A percentile compares a stretch with the other conserved stretches of the same genome.
phyloP scores from a whole-genome alignment of 1,284 basidiomycete genomes.

The Ceratobasidium sp. region DNA sequence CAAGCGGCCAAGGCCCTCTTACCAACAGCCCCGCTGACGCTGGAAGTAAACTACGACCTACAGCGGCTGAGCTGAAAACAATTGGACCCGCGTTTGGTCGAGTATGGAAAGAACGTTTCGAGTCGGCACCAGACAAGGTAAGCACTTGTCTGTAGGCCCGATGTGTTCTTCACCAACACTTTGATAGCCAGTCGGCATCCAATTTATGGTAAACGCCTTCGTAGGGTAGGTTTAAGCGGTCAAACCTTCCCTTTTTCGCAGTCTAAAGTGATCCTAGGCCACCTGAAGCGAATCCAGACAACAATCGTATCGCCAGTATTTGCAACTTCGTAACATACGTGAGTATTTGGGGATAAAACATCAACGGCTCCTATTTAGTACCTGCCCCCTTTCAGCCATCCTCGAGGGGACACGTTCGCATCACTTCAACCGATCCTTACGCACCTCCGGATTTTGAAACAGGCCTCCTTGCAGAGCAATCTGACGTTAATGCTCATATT shows the following conservation, averaged over 20 bases:
- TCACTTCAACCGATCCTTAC: slow-evolving; percentile 39
- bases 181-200: slow-evolving; percentile 37
- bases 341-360: neutral
- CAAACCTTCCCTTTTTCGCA: neutral
- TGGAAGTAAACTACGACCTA: slow-evolving; percentile 41
- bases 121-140: slow-evolving; percentile 39
- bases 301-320: slow-evolving; percentile 25
- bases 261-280: slow-evolving; percentile 50
- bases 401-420: slow-evolving; percentile 33
- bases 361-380: neutral
- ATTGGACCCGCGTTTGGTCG: slow-evolving; percentile 17
- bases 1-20: slow-evolving; percentile 21
- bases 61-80: slow-evolving; percentile 15
- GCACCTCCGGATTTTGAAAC: slow-evolving; percentile 32
- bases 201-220: slow-evolving; percentile 17
- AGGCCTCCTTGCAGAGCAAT: slow-evolving; percentile 22
- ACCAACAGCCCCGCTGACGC: slow-evolving; percentile 18
- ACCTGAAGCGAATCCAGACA: slow-evolving; percentile 19
- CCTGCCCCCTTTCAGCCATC: neutral
- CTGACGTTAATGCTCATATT: slow-evolving; percentile 40
- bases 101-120: slow-evolving; percentile 33
- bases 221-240: slow-evolving; percentile 9
- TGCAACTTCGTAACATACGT: slow-evolving; percentile 32
- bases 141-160: neutral
- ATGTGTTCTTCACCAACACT: neutral